Evolutionary conservation across 441 rosid genomes (phyloP), one percentile per base, ranked within the genome.

Genomic region (Raphanus hybrid): DNA sequence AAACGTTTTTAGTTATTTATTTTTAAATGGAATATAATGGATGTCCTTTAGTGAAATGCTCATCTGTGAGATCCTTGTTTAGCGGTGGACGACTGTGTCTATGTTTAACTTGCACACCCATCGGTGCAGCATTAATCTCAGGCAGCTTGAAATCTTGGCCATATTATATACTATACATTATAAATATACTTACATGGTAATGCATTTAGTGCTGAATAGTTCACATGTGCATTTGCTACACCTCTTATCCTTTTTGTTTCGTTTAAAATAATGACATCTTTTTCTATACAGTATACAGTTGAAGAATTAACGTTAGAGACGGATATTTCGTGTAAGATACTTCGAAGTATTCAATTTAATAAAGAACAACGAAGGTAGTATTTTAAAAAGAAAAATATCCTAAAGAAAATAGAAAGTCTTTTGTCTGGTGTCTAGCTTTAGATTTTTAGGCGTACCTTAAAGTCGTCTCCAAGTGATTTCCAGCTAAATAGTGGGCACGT

Each of bases 401-500:
- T 27, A 6, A 23, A 55, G 34, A 55, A 67, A 59, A 32, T 41
- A 70, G 50, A 70, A 77, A 70, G 80, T 43, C 6, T 45, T 70
- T 70, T 70, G 67, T 77, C 54, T 58, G 59, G 60, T 77, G 7
- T 29, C 39, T 64, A 71, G 52, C 76, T 77, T 71, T 77, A 64
- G 76, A 77, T 71, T 66, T 39, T 66, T 77, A 66, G 67, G 15
- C 15, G 32, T 34, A 77, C 67, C 37, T 58, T 71, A 71, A 77
- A 77, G 68, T 71, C 68, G 50, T 14, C 45, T 58, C 10, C 5
- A 20, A 78, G 81, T 71, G 77, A 23, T 66, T 45, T 78, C 77
- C 81, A 78, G 77, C 77, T 35, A 72, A 71, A 72, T 58, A 66
- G 81, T 72, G 73, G 69, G 73, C 73, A 72, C 64, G 20, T 45